Percentiles rank a stretch among this genome's conserved stretches.
These are phyloP conservation scores for Lablab purpureus DNA, from an alignment of 306 rosid species.

Conservation along the genomic window DNA sequence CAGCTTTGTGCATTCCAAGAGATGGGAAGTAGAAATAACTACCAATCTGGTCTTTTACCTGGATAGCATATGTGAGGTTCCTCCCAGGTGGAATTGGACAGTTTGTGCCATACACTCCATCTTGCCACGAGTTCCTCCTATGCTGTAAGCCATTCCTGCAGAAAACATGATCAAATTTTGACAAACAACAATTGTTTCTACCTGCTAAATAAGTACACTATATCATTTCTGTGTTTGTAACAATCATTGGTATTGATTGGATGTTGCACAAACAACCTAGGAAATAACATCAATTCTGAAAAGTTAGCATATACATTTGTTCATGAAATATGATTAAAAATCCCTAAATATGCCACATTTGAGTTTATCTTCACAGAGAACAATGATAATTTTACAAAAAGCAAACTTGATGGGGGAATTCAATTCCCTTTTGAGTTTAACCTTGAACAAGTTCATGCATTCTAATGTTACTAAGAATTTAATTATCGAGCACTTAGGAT, in stretches of 20 bases:
- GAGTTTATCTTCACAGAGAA: background rate
- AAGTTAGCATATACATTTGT: background rate
- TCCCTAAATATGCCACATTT: background rate
- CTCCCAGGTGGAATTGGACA: conserved; percentile 55
- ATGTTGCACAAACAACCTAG: background rate
- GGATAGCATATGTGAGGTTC: conserved; percentile 58
- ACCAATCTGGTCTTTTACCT: conserved; percentile 64
- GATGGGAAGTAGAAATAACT: conserved; percentile 63
- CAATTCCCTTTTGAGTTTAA: conserved; percentile 9
- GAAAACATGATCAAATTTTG: conserved; percentile 28
- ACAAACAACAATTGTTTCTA: background rate
- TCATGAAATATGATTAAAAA: conserved; percentile 6
- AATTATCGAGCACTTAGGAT: background rate
- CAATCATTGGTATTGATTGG: conserved; percentile 1
- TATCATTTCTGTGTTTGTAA: background rate
- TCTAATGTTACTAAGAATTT: background rate
- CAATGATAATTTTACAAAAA: background rate
- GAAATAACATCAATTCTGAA: background rate
- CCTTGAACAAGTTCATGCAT: background rate
- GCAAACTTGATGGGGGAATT: background rate
- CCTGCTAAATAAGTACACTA: conserved; percentile 1
- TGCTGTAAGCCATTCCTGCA: conserved; percentile 93
- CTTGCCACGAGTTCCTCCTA: conserved; percentile 90
- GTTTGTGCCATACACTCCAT: conserved; percentile 56
- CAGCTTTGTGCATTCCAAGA: conserved; percentile 61